These are phyloP conservation scores for Aspergillus campestris DNA, from an alignment of 495 filamentous ascomycete species.

Conservation along the genomic window DNA sequence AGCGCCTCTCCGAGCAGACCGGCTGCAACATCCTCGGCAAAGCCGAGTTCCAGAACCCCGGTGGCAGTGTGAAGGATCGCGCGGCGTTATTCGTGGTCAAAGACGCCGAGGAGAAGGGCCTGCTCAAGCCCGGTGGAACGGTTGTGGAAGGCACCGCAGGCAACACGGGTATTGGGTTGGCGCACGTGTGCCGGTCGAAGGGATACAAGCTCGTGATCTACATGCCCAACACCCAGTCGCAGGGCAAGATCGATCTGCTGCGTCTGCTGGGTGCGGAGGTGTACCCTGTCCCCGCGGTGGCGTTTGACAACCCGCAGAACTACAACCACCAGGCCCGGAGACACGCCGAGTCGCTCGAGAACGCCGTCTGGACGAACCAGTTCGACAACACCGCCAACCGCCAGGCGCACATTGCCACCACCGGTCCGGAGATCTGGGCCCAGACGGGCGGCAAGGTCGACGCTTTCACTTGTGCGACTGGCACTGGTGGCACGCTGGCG, in stretches of 20 bases:
- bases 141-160: slow-evolving; percentile 95
- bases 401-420: slow-evolving; percentile 91
- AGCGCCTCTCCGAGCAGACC: slow-evolving; percentile 79
- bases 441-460: slow-evolving; percentile 83
- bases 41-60: slow-evolving; percentile 97
- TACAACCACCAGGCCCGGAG: slow-evolving; percentile 94
- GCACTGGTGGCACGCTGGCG: slow-evolving; percentile 86
- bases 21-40: slow-evolving; percentile 94
- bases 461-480: slow-evolving; percentile 92
- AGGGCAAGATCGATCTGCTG: slow-evolving; percentile 93
- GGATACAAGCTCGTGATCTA: slow-evolving; percentile 96
- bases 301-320: slow-evolving; percentile 93
- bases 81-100: slow-evolving; percentile 90
- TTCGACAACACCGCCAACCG: slow-evolving; percentile 96
- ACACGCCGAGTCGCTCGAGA: slow-evolving; percentile 75
- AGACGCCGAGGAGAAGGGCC: slow-evolving; percentile 82
- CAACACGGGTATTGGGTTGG: slow-evolving; percentile 95
- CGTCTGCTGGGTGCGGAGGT: slow-evolving; percentile 92
- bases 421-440: slow-evolving; percentile 94
- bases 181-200: slow-evolving; percentile 88
- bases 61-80: slow-evolving; percentile 92
- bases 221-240: slow-evolving; percentile 98
- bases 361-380: slow-evolving; percentile 98
- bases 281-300: slow-evolving; percentile 91
- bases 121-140: slow-evolving; percentile 77